Base-by-base conservation (phyloP, 73 alveolate genomes). In the Paramecium caudatum region DNA sequence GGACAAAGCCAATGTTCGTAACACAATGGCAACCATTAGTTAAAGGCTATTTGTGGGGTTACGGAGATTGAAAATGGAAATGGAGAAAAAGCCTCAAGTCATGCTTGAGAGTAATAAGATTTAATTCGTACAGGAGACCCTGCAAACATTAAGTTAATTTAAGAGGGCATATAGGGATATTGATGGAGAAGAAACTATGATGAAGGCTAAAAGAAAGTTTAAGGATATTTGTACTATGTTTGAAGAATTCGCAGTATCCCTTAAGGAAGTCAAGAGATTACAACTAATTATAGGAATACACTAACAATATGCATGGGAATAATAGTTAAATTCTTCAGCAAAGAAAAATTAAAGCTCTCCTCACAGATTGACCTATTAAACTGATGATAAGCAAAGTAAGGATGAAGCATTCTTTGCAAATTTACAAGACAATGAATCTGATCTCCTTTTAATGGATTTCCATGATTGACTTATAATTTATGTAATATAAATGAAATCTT, bases 401-500 rank as follows among this genome's bases (percentile, higher is more conserved):
- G 80, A 55, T 25, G 80, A 55, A 5, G 80, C 80, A 37, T 55
- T 55, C 30, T 55, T 55, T 55, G 80, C 80, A 16, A 55, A 55
- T 23, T 5, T 55, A 17, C n/a, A 55, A 55, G 80, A 55, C 9
- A 55, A 55, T 55, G 80, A 55, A 55, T 55, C 80, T 43, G 30
- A 55, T 55, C 80, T 55, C 1, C 80, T 55, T 23, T 55, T 55
- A 23, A 55, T 55, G 80, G 80, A 55, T 43, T 55, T 55, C 30
- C 80, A 21, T 23, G 80, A 55, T 55, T 55, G 80, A 55, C 80
- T 55, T n/a, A n/a, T n/a, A n/a, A n/a, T n/a, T n/a, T n/a, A n/a
- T n/a, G n/a, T n/a, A n/a, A n/a, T n/a, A n/a, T n/a, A n/a, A n/a
- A n/a, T n/a, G n/a, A n/a, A n/a, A n/a, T n/a, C n/a, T n/a, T n/a